These are phyloP conservation scores for Penicillium steckii DNA, from an alignment of 495 filamentous ascomycete genomes.

Conservation along the genomic window DNA sequence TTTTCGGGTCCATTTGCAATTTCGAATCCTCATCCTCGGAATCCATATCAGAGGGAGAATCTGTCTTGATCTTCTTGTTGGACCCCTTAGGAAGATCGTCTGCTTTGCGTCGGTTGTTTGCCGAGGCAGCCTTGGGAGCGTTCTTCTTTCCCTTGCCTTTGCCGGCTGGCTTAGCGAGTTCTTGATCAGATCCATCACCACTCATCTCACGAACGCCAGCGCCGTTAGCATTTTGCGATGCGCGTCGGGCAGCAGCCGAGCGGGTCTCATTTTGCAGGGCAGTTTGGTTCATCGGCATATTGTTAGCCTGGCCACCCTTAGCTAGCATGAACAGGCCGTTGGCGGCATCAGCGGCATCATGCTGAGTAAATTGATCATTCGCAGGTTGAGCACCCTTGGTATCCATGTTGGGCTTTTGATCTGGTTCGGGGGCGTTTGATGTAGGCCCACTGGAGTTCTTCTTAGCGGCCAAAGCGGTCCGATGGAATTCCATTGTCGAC, in stretches of 20 bases:
- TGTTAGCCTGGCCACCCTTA: slow-evolving; percentile 57
- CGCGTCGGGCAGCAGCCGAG: slow-evolving; percentile 26
- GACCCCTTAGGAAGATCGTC: slow-evolving; percentile 70
- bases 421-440: slow-evolving; percentile 45
- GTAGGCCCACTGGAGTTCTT: slow-evolving; percentile 58
- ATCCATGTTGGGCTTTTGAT: slow-evolving; percentile 45
- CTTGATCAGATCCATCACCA: slow-evolving; percentile 68
- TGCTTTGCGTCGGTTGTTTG: slow-evolving; percentile 73
- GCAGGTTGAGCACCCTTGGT: slow-evolving; percentile 43
- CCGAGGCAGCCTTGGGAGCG: slow-evolving; percentile 42
- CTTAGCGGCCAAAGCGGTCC: slow-evolving; percentile 82
- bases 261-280: slow-evolving; percentile 30
- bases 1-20: slow-evolving; percentile 53
- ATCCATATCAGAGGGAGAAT: slow-evolving; percentile 54
- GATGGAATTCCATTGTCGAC: slow-evolving; percentile 88
- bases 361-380: slow-evolving; percentile 69
- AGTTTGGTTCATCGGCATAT: slow-evolving; percentile 37
- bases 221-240: slow-evolving; percentile 38
- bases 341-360: slow-evolving; percentile 90
- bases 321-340: slow-evolving; percentile 93
- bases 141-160: slow-evolving; percentile 72
- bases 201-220: slow-evolving; percentile 56
- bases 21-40: slow-evolving; percentile 55
- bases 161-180: slow-evolving; percentile 60
- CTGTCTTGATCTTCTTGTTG: slow-evolving; percentile 71